Conservation (phyloP, 129 eudicot species). For the Escallonia rubra region DNA sequence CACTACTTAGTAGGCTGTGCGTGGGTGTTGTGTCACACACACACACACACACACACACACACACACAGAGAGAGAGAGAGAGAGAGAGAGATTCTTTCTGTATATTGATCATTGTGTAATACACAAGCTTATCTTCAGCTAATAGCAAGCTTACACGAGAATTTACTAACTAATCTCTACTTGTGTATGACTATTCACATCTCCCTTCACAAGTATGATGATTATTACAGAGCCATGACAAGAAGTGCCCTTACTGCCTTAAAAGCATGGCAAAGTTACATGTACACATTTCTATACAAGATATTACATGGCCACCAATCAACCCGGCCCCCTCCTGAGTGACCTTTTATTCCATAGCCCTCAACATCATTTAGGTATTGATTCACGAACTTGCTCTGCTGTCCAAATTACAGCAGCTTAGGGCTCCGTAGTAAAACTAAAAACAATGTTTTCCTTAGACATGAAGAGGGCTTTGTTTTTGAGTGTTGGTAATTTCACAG, state of each 20-base stretch:
- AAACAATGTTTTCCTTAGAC: background rate
- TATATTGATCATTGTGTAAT: background rate
- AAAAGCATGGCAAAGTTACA: background rate
- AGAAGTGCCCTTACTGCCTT: background rate
- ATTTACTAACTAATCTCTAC: conserved; percentile 11
- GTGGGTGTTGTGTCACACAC: no score
- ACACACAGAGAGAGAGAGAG: conserved; percentile 8
- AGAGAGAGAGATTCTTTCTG: conserved; percentile 5
- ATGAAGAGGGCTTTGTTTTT: background rate
- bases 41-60: background rate
- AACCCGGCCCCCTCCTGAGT: background rate
- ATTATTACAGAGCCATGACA: background rate
- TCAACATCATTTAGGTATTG: background rate
- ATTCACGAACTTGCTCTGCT: background rate
- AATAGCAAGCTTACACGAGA: background rate
- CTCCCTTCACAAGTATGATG: background rate
- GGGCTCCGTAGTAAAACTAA: background rate
- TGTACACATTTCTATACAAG: conserved; percentile 8
- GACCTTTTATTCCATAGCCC: conserved; percentile 3
- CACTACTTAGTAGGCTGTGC: no score
- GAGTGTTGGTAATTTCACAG: background rate
- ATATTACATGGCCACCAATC: conserved; percentile 1
- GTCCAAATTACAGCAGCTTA: background rate
- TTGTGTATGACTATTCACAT: conserved; percentile 6
- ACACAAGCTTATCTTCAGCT: conserved; percentile 1